A percentile compares a stretch with the other conserved stretches of the same genome.
These are phyloP conservation scores for Crithidia expoeki DNA, from an alignment of 208 protist genomes.

Conservation along the genomic window DNA sequence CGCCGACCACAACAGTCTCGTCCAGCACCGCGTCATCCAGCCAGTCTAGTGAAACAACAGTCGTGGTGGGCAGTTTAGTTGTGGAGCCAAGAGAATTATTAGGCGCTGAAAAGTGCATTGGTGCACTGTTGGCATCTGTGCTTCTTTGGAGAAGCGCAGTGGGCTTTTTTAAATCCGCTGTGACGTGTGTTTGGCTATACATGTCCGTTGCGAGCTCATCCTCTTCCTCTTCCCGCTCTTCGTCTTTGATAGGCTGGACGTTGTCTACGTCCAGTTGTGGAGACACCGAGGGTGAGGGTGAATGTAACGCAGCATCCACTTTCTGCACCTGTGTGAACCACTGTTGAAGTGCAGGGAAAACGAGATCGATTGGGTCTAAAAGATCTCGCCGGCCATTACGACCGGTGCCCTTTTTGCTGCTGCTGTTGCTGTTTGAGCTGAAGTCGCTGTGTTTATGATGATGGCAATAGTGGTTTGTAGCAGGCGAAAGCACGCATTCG, in stretches of 20 bases:
- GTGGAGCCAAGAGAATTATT: too few relatives aligned
- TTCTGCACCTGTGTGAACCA: conserved; percentile 8
- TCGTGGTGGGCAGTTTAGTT: neutral
- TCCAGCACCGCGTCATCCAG: conserved; percentile 63
- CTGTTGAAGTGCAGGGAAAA: conserved; percentile 29
- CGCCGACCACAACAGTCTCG: conserved; percentile 55
- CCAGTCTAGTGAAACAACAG: conserved; percentile 3
- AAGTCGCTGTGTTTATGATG: neutral
- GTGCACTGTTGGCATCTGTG: too few relatives aligned
- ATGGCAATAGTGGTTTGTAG: too few relatives aligned
- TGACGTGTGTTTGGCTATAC: too few relatives aligned
- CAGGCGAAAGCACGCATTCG: too few relatives aligned
- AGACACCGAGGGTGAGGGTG: neutral
- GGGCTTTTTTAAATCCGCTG: too few relatives aligned
- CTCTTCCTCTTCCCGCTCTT: neutral
- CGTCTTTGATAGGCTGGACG: neutral
- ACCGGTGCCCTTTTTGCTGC: neutral
- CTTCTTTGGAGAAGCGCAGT: too few relatives aligned
- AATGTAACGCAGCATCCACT: neutral
- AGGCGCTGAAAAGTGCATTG: too few relatives aligned
- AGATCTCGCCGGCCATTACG: neutral
- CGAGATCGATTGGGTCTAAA: conserved; percentile 9
- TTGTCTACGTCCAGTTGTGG: neutral
- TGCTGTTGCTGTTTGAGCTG: neutral
- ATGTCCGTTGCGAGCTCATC: neutral